A percentile compares a stretch with the other conserved stretches of the same genome.
These are phyloP conservation scores for Picochlorum sp. DNA, from an alignment of 139 green algal species.

Conservation along the genomic window DNA sequence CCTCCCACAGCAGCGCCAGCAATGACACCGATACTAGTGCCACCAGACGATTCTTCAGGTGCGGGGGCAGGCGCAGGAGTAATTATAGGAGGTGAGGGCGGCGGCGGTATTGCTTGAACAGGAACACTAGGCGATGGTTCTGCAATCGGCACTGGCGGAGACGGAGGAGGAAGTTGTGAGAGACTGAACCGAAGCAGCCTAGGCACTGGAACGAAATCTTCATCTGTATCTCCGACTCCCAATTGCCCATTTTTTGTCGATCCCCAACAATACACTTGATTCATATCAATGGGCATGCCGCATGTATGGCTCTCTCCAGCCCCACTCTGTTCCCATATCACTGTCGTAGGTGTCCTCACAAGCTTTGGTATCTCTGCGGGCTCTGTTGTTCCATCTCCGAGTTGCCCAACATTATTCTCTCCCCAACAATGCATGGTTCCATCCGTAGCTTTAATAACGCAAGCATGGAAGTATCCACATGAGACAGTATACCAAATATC, in stretches of 20 bases:
- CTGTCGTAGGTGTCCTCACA: neutral
- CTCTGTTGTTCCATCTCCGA: slow-evolving; percentile 2
- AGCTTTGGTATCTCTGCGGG: neutral
- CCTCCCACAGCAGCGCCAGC: neutral
- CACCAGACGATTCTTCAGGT: neutral
- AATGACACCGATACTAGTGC: neutral
- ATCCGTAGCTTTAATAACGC: neutral
- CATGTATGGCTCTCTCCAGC: neutral
- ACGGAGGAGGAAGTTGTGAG: neutral
- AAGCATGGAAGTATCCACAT: neutral
- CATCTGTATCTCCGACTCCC: neutral
- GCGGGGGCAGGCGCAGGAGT: neutral
- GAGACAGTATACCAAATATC: neutral
- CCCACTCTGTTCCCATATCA: neutral
- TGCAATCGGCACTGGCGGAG: neutral
- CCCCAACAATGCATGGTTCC: neutral
- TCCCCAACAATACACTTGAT: neutral
- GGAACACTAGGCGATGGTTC: neutral
- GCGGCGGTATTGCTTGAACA: neutral
- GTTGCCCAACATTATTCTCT: neutral
- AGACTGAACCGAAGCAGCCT: neutral
- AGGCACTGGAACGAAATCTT: neutral
- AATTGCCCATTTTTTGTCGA: neutral
- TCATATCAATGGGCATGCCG: neutral
- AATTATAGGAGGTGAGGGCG: neutral